Base-by-base conservation (phyloP, 2,329 filamentous ascomycete species). In the Didymella sp. region DNA sequence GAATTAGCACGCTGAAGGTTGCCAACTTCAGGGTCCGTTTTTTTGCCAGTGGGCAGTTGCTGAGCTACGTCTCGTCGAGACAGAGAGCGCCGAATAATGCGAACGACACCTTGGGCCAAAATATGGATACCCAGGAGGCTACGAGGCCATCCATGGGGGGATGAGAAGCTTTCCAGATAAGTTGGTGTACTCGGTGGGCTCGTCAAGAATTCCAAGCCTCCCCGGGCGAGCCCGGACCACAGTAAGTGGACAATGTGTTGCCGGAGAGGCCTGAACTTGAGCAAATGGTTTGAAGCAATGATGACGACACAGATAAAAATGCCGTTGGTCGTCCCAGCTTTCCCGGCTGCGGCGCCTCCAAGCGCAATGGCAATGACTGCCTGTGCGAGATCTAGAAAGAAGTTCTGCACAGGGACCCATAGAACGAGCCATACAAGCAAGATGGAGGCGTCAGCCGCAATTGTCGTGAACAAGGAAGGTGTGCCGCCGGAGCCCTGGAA, bases 281-380 rank as follows among this genome's bases (percentile, higher is more conserved):
- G 76, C 69, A 82, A 71, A 64, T 83, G 80, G 40, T 79, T 80
- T 38, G 78, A 70, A 60, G 79, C 76, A 66, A 93, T 87, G 75
- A 91, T 88, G 62, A 84, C 79, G 63, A 90, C 84, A 73, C 89
- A 92, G 37, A 89, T 85, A 47, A 90, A 82, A 43, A 91, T 86
- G 70, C 89, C 91, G 68, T 88, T 87, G 52, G 88, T 87, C 4
- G 88, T 87, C 48, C 88, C 87, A 58, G 88, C 85, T 64, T 84
- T 85, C 7, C 87, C 86, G 61, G 84, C 87, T 7, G 87, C 89
- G 57, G 92, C 92, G 58, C 92, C 93, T 60, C 93, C 93, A 11
- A 97, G 81, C 0, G 92, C 96, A 56, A 96, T 87, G 56, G 93
- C 93, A 71, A 97, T 96, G 72, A 96, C 92, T 56, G 94, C 91